Evolutionary conservation across 202 grass and related monocot genomes (phyloP), one percentile per base, ranked within the genome.

Genomic region (Elaeis oleifera): DNA sequence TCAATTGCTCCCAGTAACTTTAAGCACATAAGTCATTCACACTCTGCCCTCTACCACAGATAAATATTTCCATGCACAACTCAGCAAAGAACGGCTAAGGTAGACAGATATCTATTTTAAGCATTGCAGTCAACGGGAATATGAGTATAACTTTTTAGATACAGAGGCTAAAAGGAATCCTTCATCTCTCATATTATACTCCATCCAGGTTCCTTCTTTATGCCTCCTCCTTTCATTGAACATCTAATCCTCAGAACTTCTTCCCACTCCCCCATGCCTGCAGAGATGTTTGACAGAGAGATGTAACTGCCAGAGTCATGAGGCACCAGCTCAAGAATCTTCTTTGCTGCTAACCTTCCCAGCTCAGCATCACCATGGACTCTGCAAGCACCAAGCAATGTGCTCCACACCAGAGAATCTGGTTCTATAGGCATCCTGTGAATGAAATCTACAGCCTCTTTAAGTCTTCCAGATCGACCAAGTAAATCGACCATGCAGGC

Each of bases 191-290:
- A 86, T n/a, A 79, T 72, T 59, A 78, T 75, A 69, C 83, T 90
- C 87, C 76, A 83, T 75, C 87, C 83, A 62, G 83, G 83, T 50
- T 86, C 83, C 68, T 80, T 86, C 66, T 83, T 78, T 27, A 65
- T 18, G 50, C 28, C 18, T 48, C 23, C 24, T 29, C 70, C 77
- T 58, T 80, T 86, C 23, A 83, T 77, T 64, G 73, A 75, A 67
- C 70, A 80, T 83, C 87, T 90, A 58, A 90, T 77, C 76, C 74
- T 74, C 20, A 60, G 50, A 64, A 86, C 87, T 75, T 73, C 80
- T 61, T 86, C 77, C 87, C 87, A 90, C 21, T 90, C 67, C 56
- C 79, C 87, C 44, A 74, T 72, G 65, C 75, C 79, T 59, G 83
- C 83, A 70, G 77, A 71, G 70, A 86, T 86, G 59, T 90, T 86